phyloP scores from a whole-genome alignment of 768 basidiomycete genomes.

The Kwoniella shandongensis region DNA sequence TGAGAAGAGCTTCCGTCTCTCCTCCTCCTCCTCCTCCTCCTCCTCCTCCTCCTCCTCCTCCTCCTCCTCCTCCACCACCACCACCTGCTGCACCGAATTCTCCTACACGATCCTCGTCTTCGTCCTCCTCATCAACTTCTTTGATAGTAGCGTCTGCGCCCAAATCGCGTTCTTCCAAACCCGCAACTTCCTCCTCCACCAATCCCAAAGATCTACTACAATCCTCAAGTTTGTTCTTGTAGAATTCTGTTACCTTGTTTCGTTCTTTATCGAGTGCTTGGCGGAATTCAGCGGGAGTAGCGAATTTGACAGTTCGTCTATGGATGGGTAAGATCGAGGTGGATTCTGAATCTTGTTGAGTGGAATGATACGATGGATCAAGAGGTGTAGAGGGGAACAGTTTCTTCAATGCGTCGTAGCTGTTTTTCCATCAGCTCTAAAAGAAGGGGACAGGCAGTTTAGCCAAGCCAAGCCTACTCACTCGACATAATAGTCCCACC shows the following conservation, averaged over 20 bases:
- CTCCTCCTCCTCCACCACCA: constrained; percentile 36
- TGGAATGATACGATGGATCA: constrained; percentile 47
- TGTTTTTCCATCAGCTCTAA: constrained; percentile 12
- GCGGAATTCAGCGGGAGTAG: constrained; percentile 59
- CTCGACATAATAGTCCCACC: constrained; percentile 55
- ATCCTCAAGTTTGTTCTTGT: constrained; percentile 72
- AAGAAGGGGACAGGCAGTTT: neutral
- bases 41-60: constrained; percentile 14
- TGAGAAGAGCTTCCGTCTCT: constrained; percentile 25
- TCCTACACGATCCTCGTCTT: constrained; percentile 15
- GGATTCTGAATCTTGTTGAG: constrained; percentile 43
- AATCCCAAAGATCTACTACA: constrained; percentile 54
- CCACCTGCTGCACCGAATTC: constrained; percentile 6
- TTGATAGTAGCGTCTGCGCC: constrained; percentile 44
- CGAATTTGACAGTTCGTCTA: constrained; percentile 29
- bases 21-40: constrained; percentile 6
- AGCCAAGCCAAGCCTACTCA: constrained; percentile 21
- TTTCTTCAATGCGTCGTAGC: constrained; percentile 55
- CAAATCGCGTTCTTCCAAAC: constrained; percentile 51
- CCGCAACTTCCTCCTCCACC: constrained; percentile 52
- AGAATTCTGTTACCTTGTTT: constrained; percentile 76
- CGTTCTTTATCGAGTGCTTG: constrained; percentile 79
- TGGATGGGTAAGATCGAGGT: constrained; percentile 47
- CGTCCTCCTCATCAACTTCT: constrained; percentile 50
- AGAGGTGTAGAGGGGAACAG: constrained; percentile 52